phyloP scores from a whole-genome alignment of 148 eudicot genomes.

The Spergularia marina region DNA sequence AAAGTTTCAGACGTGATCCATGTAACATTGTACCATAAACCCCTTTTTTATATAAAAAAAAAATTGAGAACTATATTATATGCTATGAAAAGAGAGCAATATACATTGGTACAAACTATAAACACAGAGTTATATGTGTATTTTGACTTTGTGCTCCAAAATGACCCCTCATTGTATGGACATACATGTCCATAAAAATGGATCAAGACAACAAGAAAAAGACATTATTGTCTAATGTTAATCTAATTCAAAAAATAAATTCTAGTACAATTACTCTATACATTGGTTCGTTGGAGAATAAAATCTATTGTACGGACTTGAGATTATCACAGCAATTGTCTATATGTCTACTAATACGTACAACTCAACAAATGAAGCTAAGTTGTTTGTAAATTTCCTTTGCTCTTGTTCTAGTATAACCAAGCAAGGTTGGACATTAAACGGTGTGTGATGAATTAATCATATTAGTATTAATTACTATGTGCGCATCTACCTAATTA shows the following conservation, averaged over 20 bases:
- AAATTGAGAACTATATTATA: neutral
- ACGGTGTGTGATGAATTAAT: no score
- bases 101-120: neutral
- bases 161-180: constrained; percentile 18
- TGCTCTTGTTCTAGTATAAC: no score
- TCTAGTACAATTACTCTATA: neutral
- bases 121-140: constrained; percentile 15
- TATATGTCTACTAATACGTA: no score
- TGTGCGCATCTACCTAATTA: no score
- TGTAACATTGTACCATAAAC: neutral
- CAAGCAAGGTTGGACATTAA: no score
- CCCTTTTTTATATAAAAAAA: neutral
- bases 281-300: neutral
- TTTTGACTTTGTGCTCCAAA: constrained; percentile 30
- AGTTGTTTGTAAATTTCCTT: no score
- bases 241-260: neutral
- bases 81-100: neutral
- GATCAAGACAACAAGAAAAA: constrained; percentile 12
- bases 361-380: no score
- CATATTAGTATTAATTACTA: no score
- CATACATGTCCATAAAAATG: neutral
- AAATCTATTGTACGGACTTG: constrained; percentile 2
- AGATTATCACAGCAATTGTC: no score
- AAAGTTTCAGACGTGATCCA: constrained; percentile 12
- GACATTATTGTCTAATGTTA: neutral